A percentile compares a stretch with the other conserved stretches of the same genome.
These are phyloP conservation scores for Colletotrichum australisinense DNA, from an alignment of 2,329 filamentous ascomycete species.

Conservation along the genomic window DNA sequence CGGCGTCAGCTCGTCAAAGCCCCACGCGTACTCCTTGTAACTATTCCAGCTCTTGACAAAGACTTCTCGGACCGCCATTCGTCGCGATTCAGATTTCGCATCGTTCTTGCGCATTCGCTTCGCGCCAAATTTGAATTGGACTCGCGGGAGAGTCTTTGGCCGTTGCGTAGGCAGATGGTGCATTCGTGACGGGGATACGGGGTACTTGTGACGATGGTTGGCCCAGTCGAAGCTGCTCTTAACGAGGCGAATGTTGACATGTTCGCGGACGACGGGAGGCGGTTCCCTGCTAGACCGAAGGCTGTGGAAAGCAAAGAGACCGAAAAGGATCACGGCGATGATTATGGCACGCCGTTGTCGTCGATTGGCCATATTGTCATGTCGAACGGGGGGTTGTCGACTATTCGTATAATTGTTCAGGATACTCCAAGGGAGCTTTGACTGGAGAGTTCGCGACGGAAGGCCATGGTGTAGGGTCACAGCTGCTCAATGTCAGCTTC, in stretches of 20 bases:
- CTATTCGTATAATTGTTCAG: background rate
- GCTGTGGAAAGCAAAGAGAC: constrained; percentile 10
- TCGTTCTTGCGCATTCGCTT: constrained; percentile 25
- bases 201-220: constrained; percentile 24
- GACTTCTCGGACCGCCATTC: constrained; percentile 44
- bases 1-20: constrained; percentile 58
- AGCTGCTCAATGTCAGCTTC: background rate
- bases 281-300: background rate
- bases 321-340: constrained; percentile 28
- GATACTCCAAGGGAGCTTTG: background rate
- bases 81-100: constrained; percentile 29
- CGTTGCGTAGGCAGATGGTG: constrained; percentile 20
- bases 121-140: constrained; percentile 30
- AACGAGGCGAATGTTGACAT: constrained; percentile 20
- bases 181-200: constrained; percentile 27
- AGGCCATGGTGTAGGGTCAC: background rate
- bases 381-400: background rate
- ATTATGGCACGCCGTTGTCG: constrained; percentile 32
- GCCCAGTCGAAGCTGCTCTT: constrained; percentile 36
- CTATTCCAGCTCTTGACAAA: constrained; percentile 53
- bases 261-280: constrained; percentile 4
- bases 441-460: background rate
- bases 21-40: constrained; percentile 59
- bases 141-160: constrained; percentile 18
- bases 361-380: constrained; percentile 35